Evolutionary conservation across 73 alveolate genomes (phyloP), one percentile per base, ranked within the genome.

Genomic region (Paraurostyla sp.): DNA sequence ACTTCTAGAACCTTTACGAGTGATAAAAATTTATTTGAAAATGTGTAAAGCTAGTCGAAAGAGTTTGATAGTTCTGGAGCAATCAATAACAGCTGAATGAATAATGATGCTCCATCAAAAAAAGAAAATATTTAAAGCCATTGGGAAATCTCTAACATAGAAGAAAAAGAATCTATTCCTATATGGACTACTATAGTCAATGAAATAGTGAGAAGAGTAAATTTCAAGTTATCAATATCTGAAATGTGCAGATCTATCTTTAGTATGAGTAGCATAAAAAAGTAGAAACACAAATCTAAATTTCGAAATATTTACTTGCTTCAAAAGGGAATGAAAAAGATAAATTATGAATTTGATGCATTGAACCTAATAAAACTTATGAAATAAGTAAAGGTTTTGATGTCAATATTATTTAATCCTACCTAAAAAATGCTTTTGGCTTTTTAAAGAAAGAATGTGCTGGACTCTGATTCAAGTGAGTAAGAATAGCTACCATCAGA

Each of bases 311-410:
- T 60, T 7, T 60, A 60, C 25, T 60, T 60, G 23, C 25, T 27
- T 60, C 22, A 60, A 30, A 60, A 60, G 49, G 78, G 78, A 27
- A 50, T 60, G 45, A 60, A 60, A 60, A 60, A 60, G 49, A 9
- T 60, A 18, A 7, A 60, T 27, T 29, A 27, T 60, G 78, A 60
- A 60, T 60, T 60, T 27, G 78, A 60, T 60, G 78, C 78, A 30
- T 13, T 60, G 4, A 13, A 7, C 7, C 13, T 60, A 23, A 13
- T 60, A 7, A 60, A 27, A 23, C 50, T 30, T 7, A 60, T 60
- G 78, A 60, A 60, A 23, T 32, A 60, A 60, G 50, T 60, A 2
- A 60, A 33, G 49, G 51, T 60, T 27, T 33, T 60, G 13, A 9
- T 23, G 3, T 16, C 9, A 27, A 27, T 33, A 16, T 25, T 60